Evolutionary conservation across 345 rosid species (phyloP).

Genomic region (Pelargonium nanum): DNA sequence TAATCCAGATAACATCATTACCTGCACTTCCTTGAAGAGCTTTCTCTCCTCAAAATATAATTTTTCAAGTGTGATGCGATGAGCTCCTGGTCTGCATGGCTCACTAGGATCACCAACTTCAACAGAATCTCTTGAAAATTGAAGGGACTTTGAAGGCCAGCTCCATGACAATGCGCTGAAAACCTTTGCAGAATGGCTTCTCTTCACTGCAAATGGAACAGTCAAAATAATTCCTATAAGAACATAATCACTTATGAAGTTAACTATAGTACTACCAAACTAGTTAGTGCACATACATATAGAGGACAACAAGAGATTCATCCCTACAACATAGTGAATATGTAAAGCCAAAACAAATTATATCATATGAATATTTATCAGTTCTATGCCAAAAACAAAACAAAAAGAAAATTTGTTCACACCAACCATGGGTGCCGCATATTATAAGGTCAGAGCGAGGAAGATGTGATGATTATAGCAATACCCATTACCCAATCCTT

Average conservation of each 20-base stretch:
- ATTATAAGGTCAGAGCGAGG: background rate
- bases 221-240: background rate
- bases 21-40: constrained; percentile 76
- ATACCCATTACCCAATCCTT: background rate
- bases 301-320: background rate
- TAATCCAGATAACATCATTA: constrained; percentile 20
- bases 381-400: too few relatives aligned
- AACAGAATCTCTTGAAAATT: constrained; percentile 30
- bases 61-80: constrained; percentile 63
- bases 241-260: background rate
- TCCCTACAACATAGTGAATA: background rate
- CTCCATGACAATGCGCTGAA: constrained; percentile 85
- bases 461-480: background rate
- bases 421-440: background rate
- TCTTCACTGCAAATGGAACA: constrained; percentile 40
- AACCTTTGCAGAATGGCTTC: constrained; percentile 75
- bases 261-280: background rate
- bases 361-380: background rate
- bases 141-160: constrained; percentile 82
- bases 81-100: constrained; percentile 86
- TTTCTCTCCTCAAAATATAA: constrained; percentile 65
- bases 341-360: too few relatives aligned
- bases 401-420: background rate
- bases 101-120: constrained; percentile 29
- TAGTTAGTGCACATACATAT: background rate